Evolutionary conservation across 495 filamentous ascomycete species (phyloP).

Genomic region (Aeminium ludgeri): DNA sequence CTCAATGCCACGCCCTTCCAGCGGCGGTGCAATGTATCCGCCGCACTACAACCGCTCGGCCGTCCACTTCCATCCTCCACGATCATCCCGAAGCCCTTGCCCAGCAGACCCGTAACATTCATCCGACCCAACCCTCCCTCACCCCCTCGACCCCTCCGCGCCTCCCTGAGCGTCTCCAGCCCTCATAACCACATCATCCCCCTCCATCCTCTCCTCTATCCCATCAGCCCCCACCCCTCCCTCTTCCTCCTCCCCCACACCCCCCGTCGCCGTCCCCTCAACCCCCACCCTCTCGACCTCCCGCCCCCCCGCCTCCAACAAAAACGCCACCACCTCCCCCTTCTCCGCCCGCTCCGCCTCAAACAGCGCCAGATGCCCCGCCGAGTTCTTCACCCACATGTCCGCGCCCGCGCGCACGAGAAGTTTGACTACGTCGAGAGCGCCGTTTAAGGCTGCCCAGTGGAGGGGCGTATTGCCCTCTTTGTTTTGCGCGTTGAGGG

Average conservation of each 20-base stretch:
- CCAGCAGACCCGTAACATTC: no score
- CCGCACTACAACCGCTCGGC: no score
- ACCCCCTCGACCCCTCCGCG: no score
- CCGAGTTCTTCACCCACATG: slow-evolving; percentile 54
- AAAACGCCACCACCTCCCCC: slow-evolving; percentile 47
- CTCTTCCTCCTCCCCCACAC: slow-evolving; percentile 7
- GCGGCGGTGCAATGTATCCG: no score
- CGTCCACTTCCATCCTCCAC: no score
- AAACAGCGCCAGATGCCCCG: slow-evolving; percentile 71
- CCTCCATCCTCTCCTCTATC: slow-evolving; percentile 4
- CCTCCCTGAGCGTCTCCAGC: no score
- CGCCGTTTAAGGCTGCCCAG: slow-evolving; percentile 82
- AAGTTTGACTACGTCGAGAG: slow-evolving; percentile 59
- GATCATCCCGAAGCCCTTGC: no score
- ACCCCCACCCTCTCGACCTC: slow-evolving; percentile 4
- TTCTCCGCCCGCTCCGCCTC: slow-evolving; percentile 63
- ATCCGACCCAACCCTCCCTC: no score
- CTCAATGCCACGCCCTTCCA: no score
- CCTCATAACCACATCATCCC: neutral
- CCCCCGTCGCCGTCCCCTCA: slow-evolving; percentile 3
- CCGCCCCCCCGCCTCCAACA: slow-evolving; percentile 36
- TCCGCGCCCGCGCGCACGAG: slow-evolving; percentile 61
- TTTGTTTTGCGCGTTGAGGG: slow-evolving; percentile 51
- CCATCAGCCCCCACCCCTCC: no score
- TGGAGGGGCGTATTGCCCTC: slow-evolving; percentile 80